Evolutionary conservation across 176 grass and related monocot species (phyloP).

Genomic region (Oryza coarctata): DNA sequence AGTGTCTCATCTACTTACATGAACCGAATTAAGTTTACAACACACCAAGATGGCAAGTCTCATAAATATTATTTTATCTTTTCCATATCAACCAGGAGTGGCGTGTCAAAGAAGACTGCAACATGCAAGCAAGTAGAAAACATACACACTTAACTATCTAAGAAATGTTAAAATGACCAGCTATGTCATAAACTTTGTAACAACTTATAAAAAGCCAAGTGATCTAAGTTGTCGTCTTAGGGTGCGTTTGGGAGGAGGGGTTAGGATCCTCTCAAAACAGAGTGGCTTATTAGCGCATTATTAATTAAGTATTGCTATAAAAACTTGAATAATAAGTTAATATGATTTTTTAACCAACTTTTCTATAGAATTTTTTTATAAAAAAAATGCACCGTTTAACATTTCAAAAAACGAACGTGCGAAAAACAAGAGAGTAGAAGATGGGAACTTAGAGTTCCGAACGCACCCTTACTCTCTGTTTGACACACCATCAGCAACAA

Average conservation of each 20-base stretch:
- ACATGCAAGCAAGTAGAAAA: not conserved
- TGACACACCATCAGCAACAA: not conserved
- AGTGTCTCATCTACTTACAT: slow-evolving; percentile 10
- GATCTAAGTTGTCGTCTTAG: slow-evolving; percentile 2
- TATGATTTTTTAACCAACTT: too few relatives aligned
- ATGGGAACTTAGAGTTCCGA: too few relatives aligned
- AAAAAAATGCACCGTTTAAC: too few relatives aligned
- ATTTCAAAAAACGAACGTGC: too few relatives aligned
- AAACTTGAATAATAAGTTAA: too few relatives aligned
- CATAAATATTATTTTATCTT: not conserved
- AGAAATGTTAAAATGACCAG: not conserved
- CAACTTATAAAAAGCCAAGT: not conserved
- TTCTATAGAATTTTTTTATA: too few relatives aligned
- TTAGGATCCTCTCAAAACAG: too few relatives aligned
- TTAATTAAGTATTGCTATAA: too few relatives aligned
- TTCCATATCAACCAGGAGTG: not conserved
- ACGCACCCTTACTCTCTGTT: slow-evolving; percentile 17
- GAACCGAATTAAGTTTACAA: slow-evolving; percentile 16
- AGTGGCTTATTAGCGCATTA: too few relatives aligned
- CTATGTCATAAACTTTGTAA: slow-evolving; percentile 24
- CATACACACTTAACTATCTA: not conserved
- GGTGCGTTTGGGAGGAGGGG: too few relatives aligned
- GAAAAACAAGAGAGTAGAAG: too few relatives aligned
- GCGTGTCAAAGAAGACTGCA: not conserved
- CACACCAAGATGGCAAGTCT: slow-evolving; percentile 16